Evolutionary conservation across 2,329 filamentous ascomycete species (phyloP).

Genomic region (Nigrospora sphaerica): DNA sequence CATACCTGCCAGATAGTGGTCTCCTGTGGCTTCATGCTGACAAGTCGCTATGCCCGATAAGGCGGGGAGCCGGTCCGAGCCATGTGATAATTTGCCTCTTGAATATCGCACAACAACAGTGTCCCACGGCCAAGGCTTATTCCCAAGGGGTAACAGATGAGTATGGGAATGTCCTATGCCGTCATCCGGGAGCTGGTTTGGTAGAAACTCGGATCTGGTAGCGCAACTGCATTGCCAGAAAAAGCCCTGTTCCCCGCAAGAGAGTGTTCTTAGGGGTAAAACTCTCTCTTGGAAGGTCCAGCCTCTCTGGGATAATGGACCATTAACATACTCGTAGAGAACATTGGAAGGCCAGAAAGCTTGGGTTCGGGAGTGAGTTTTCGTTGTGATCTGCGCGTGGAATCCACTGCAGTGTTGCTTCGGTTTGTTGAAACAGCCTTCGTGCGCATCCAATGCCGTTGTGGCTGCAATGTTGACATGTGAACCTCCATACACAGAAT

Average conservation of each 20-base stretch:
- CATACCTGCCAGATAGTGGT: background rate
- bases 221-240: constrained; percentile 1
- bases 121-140: background rate
- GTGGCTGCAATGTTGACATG: background rate
- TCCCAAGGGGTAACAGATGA: background rate
- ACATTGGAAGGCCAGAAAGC: background rate
- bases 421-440: background rate
- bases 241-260: background rate
- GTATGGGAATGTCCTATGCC: background rate
- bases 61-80: background rate
- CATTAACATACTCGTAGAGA: background rate
- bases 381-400: background rate
- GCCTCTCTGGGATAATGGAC: background rate
- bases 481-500: background rate
- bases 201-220: background rate
- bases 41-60: background rate
- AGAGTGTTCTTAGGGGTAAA: background rate
- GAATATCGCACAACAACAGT: background rate
- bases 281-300: constrained; percentile 1
- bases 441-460: background rate
- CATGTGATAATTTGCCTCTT: background rate
- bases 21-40: background rate
- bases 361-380: background rate
- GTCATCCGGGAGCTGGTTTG: background rate
- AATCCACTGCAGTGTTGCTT: background rate